Evolutionary conservation across 306 rosid genomes (phyloP).

Genomic region (Spatholobus suberectus): DNA sequence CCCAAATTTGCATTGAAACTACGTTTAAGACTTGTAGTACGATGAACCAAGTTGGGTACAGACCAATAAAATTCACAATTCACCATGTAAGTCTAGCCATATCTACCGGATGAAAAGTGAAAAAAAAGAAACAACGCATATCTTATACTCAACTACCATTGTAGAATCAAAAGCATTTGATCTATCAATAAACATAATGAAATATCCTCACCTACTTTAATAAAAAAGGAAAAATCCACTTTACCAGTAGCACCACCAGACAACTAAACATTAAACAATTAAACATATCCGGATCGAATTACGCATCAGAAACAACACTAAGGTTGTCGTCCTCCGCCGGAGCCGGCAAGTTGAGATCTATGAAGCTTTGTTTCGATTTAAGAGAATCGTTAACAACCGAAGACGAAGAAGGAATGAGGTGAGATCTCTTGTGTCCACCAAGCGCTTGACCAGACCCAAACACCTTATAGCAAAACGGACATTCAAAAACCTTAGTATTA

Average conservation of each 20-base stretch:
- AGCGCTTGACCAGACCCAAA: slow-evolving; percentile 97
- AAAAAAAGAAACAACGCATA: neutral
- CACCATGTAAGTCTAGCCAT: neutral
- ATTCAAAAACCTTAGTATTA: slow-evolving; percentile 58
- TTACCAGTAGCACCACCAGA: neutral
- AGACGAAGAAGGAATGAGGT: slow-evolving; percentile 51
- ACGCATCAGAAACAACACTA: slow-evolving; percentile 70
- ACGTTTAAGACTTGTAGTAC: neutral
- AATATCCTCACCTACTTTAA: slow-evolving; percentile 13
- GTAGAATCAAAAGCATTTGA: slow-evolving; percentile 49
- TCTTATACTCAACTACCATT: slow-evolving; percentile 40
- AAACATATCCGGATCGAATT: slow-evolving; percentile 13
- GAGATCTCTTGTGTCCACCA: slow-evolving; percentile 97
- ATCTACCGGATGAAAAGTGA: neutral
- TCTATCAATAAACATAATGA: slow-evolving; percentile 37
- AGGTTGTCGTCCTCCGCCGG: slow-evolving; percentile 71
- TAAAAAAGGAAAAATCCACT: slow-evolving; percentile 3
- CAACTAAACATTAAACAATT: neutral
- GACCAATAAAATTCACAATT: slow-evolving; percentile 31
- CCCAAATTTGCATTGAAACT: slow-evolving; percentile 33
- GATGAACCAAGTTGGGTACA: slow-evolving; percentile 15
- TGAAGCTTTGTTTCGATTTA: slow-evolving; percentile 47
- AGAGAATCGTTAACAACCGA: neutral
- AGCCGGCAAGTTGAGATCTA: slow-evolving; percentile 96
- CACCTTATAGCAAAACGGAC: slow-evolving; percentile 80